Evolutionary conservation across 192 early-diverging fungal genomes (phyloP), one percentile per base, ranked within the genome.

Genomic region (Tieghemiomyces parasiticus): DNA sequence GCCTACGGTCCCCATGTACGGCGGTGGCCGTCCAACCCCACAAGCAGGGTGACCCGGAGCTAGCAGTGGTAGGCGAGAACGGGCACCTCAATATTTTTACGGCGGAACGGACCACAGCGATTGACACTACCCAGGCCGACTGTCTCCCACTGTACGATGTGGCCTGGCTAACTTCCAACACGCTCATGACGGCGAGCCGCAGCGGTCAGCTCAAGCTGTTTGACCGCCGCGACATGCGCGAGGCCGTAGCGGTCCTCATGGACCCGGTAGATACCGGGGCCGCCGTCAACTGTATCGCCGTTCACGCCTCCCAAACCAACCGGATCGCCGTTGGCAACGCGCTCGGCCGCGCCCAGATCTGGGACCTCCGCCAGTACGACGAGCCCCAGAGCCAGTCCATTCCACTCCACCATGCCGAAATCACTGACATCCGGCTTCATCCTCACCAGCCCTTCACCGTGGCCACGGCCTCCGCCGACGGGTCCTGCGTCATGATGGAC

Each of bases 51-150:
- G 67, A 67, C 28, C 62, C 47, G 0, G 71, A 76, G 53, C 54
- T 76, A 0, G 74, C 71, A 26, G 71, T 71, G 46, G 68, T 71
- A 45, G 74, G 71, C 58, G 74, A 76, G 47, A 71, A 73, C 52
- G 74, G 74, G 0, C 31, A 47, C 1, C 46, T 71, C 30, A 63
- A 70, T 46, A 30, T 61, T 3, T 47, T 64, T 31, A 65, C 65
- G 44, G 65, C 71, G 4, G 74, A 76, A 47, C 68, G 68, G 48
- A 67, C 67, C 0, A 65, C 61, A 6, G 29, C 28, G 12, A 3
- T 56, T 26, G 54, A 31, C 2, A 32, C 19, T 20, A 29, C 33
- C 31, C 16, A 34, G 0, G 54, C 54, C 1, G 54, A 56, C 54
- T 33, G 54, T 34, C 54, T 56, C 14, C 54, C 54, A 1, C 46